phyloP scores from a whole-genome alignment of 805 yeast species.

The Saturnispora serradocipensis region DNA sequence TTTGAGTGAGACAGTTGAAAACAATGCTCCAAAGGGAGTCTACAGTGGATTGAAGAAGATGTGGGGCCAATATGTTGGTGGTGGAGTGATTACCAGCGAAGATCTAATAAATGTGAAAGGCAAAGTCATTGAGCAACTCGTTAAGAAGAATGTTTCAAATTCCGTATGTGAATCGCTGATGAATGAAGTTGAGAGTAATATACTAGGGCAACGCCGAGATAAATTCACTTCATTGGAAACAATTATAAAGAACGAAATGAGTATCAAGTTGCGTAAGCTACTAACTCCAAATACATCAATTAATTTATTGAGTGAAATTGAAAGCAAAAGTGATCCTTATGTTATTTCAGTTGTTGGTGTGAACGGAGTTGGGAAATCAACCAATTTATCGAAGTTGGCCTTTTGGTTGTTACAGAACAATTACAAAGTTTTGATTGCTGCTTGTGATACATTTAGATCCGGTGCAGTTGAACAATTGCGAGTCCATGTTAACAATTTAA shows the following conservation, averaged over 20 bases:
- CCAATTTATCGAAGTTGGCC: conserved; percentile 87
- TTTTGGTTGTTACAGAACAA: conserved; percentile 93
- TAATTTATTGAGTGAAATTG: conserved; percentile 73
- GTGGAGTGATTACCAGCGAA: conserved; percentile 51
- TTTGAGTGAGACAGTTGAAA: conserved; percentile 33
- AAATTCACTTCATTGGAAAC: conserved; percentile 65
- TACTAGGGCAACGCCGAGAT: conserved; percentile 65
- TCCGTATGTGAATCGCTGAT: conserved; percentile 72
- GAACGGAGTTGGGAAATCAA: conserved; percentile 96
- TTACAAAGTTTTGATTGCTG: conserved; percentile 78
- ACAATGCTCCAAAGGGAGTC: neutral
- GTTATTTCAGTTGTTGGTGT: conserved; percentile 98
- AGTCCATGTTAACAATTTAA: conserved; percentile 82
- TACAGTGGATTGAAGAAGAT: conserved; percentile 1
- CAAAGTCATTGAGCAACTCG: conserved; percentile 64
- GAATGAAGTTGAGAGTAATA: conserved; percentile 55
- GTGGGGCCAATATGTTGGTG: conserved; percentile 59
- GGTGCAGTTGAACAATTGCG: conserved; percentile 98
- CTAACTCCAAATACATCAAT: conserved; percentile 89
- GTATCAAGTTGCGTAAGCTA: conserved; percentile 61
- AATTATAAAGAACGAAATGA: conserved; percentile 56
- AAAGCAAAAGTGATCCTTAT: conserved; percentile 49
- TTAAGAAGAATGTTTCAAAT: conserved; percentile 85
- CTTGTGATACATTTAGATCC: conserved; percentile 95
- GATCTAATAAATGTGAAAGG: conserved; percentile 59